Evolutionary conservation across 306 rosid genomes (phyloP), one percentile per base, ranked within the genome.

Genomic region (Psophocarpus tetragonolobus): DNA sequence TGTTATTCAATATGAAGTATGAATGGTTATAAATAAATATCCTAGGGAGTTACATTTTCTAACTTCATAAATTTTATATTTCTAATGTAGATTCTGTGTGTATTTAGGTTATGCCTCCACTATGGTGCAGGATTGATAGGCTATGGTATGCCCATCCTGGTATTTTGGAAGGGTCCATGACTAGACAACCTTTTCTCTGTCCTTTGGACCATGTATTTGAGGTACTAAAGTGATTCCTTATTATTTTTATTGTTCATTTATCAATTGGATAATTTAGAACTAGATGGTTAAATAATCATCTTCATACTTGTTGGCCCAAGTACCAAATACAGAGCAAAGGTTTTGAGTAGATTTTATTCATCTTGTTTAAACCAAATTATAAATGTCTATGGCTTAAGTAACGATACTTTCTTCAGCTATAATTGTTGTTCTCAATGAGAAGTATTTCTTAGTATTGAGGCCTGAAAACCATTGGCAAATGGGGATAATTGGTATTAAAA

Each of bases 81-180:
- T 75, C 74, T 48, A 42, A 74, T 58, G 56, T 32, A 26, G 76
- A 21, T 58, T 71, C 56, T 48, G 60, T 69, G 62, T 68, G 82
- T 74, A 58, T 80, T 73, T 81, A 95, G 97, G 97, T 92, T 75
- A 87, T 95, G 97, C 99, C 99, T 82, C 99, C 91, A 78, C 83
- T 95, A 48, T 95, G 99, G 99, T 95, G 99, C 89, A 91, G 97
- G 84, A 83, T 92, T 74, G 99, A 95, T 83, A 85, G 96, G 86
- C 88, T 95, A 14, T 95, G 97, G 99, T 95, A 88, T 88, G 80
- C 88, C 42, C 99, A 95, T 85, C 97, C 97, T 51, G 99, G 99
- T 60, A 68, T 89, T 77, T 85, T 95, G 74, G 89, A 86, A 78
- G 99, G 99, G 26, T 84, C 99, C 61, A 48, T 95, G 88, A 91